Evolutionary conservation across 2,329 filamentous ascomycete species (phyloP).

Genomic region (Colletotrichum liriopes): DNA sequence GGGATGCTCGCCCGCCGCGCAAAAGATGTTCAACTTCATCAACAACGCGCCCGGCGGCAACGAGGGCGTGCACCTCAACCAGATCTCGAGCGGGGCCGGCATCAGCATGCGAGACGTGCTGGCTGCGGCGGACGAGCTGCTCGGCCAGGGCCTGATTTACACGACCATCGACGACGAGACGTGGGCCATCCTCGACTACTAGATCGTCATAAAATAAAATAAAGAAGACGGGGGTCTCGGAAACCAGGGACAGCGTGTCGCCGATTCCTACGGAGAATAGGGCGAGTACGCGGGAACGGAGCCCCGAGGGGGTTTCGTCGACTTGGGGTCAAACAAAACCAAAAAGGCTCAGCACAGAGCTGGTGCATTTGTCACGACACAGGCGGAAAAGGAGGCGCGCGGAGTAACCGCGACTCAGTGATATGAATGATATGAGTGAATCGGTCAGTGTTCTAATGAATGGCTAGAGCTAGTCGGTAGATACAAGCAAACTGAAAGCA

Average conservation of each 20-base stretch:
- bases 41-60: slow-evolving; percentile 78
- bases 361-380: slow-evolving; percentile 6
- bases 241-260: no score
- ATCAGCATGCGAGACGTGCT: slow-evolving; percentile 80
- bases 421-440: slow-evolving; percentile 38
- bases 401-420: not conserved
- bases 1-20: slow-evolving; percentile 71
- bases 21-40: slow-evolving; percentile 81
- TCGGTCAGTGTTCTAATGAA: slow-evolving; percentile 41
- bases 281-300: not conserved
- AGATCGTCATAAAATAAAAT: slow-evolving; percentile 30
- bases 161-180: slow-evolving; percentile 95
- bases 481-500: slow-evolving; percentile 31
- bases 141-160: slow-evolving; percentile 83
- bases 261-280: not conserved
- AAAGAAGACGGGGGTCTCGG: not conserved
- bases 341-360: not conserved
- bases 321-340: not conserved
- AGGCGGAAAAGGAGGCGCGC: slow-evolving; percentile 5
- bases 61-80: slow-evolving; percentile 87
- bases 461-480: slow-evolving; percentile 41
- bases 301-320: not conserved
- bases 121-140: slow-evolving; percentile 85
- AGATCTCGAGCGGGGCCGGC: slow-evolving; percentile 77
- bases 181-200: slow-evolving; percentile 86